phyloP scores from a whole-genome alignment of 768 basidiomycete genomes.

The Hypsizygus marmoreus region DNA sequence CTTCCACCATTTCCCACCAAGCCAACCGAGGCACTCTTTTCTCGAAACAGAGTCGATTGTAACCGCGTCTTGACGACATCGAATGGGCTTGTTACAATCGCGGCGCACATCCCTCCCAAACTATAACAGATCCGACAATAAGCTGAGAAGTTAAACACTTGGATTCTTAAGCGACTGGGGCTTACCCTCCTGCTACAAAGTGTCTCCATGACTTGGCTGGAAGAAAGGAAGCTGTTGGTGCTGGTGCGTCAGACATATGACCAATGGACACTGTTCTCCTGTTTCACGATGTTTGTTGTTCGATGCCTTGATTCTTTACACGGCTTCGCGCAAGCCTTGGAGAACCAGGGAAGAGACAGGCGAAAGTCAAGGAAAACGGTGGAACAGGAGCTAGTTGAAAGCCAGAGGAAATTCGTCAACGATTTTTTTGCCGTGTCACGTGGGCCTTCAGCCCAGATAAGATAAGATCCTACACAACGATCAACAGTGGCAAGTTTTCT shows the following conservation, averaged over 20 bases:
- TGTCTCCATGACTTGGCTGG: slow-evolving; percentile 85
- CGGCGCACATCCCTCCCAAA: slow-evolving; percentile 96
- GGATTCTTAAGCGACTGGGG: slow-evolving; percentile 9
- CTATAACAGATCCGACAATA: slow-evolving; percentile 40
- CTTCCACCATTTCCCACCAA: slow-evolving; percentile 40
- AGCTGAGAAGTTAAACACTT: slow-evolving; percentile 1
- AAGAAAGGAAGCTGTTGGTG: slow-evolving; percentile 40
- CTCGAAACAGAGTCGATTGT: slow-evolving; percentile 82
- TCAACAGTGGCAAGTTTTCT: neutral
- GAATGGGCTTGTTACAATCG: slow-evolving; percentile 94
- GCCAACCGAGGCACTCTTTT: slow-evolving; percentile 39
- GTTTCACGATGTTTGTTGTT: no score
- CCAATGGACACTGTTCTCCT: no score
- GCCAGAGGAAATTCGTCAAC: slow-evolving; percentile 5
- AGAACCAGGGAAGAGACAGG: no score
- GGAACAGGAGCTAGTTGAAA: neutral
- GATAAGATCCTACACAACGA: slow-evolving; percentile 13
- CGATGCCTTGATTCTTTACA: no score
- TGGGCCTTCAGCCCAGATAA: slow-evolving; percentile 14
- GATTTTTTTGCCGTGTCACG: slow-evolving; percentile 17
- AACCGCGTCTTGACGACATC: slow-evolving; percentile 98
- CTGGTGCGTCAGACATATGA: slow-evolving; percentile 25
- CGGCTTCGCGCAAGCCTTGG: no score
- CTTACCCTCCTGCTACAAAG: slow-evolving; percentile 86
- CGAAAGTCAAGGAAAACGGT: neutral